Evolutionary conservation across 768 basidiomycete genomes (phyloP).

Genomic region (Suillus brevipes): DNA sequence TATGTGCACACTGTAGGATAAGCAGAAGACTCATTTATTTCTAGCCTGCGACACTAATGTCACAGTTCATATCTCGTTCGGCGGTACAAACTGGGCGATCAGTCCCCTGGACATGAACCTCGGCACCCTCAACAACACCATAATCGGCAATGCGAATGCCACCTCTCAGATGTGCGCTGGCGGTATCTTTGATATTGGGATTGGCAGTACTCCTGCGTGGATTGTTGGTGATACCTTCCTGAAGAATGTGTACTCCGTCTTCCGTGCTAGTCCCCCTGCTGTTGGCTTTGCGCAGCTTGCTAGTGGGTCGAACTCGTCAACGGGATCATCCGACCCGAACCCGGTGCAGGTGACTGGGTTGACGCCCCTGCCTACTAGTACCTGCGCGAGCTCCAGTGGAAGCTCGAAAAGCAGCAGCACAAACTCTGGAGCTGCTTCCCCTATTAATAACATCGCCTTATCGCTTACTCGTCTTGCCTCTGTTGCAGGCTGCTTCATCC

Average conservation of each 20-base stretch:
- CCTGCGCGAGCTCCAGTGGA: neutral
- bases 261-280: conserved; percentile 26
- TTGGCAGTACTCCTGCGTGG: conserved; percentile 51
- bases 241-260: conserved; percentile 36
- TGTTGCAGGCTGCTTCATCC: conserved; percentile 4
- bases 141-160: conserved; percentile 25
- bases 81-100: conserved; percentile 79
- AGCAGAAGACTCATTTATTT: conserved; percentile 8
- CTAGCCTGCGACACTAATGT: conserved; percentile 70
- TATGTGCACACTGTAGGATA: neutral
- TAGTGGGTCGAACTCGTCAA: conserved; percentile 9
- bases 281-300: conserved; percentile 34
- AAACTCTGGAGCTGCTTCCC: neutral
- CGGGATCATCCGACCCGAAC: neutral
- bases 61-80: conserved; percentile 69
- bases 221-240: conserved; percentile 77
- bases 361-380: conserved; percentile 5
- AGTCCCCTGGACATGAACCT: conserved; percentile 77
- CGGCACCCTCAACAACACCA: conserved; percentile 40
- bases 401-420: neutral
- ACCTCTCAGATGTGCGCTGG: conserved; percentile 49
- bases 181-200: conserved; percentile 71
- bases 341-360: neutral
- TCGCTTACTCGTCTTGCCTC: conserved; percentile 12
- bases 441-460: conserved; percentile 12